phyloP scores from a whole-genome alignment of 1,284 basidiomycete species.

The Dichomitus squalens region DNA sequence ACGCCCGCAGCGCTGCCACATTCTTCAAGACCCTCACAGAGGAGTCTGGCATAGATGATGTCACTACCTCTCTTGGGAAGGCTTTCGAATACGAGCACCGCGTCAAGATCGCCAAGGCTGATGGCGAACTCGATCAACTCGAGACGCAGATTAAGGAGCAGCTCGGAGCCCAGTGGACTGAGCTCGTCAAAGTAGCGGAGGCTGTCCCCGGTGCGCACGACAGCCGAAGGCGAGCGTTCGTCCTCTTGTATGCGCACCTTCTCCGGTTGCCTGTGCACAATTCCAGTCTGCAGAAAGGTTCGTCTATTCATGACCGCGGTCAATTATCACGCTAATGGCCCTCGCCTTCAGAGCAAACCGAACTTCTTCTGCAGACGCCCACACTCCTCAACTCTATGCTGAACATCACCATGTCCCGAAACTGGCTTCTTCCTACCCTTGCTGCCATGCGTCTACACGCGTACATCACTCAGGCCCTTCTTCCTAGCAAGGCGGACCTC shows the following conservation, averaged over 20 bases:
- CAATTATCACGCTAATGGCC: background rate
- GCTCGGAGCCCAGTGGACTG: conserved; percentile 56
- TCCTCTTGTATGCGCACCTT: conserved; percentile 87
- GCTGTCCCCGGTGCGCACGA: conserved; percentile 37
- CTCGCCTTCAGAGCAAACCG: conserved; percentile 57
- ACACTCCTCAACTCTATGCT: conserved; percentile 82
- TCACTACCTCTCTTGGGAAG: conserved; percentile 76
- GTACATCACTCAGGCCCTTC: conserved; percentile 84
- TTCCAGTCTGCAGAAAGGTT: conserved; percentile 66
- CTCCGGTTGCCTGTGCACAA: conserved; percentile 71
- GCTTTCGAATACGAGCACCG: conserved; percentile 65
- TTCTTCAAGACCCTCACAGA: conserved; percentile 92
- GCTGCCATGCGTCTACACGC: conserved; percentile 84
- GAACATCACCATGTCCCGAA: conserved; percentile 84
- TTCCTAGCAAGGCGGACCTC: conserved; percentile 50
- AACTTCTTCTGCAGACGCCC: conserved; percentile 72
- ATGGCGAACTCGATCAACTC: conserved; percentile 55
- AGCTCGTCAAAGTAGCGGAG: conserved; percentile 45
- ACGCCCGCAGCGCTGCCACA: conserved; percentile 81
- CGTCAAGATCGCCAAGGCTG: conserved; percentile 27
- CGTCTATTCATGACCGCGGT: conserved; percentile 13
- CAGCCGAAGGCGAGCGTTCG: conserved; percentile 55
- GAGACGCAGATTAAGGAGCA: conserved; percentile 57
- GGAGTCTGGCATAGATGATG: conserved; percentile 74
- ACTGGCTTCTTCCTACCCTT: conserved; percentile 88